Base-by-base conservation (phyloP, 2,329 filamentous ascomycete species). In the Hyphodiscus sp. region DNA sequence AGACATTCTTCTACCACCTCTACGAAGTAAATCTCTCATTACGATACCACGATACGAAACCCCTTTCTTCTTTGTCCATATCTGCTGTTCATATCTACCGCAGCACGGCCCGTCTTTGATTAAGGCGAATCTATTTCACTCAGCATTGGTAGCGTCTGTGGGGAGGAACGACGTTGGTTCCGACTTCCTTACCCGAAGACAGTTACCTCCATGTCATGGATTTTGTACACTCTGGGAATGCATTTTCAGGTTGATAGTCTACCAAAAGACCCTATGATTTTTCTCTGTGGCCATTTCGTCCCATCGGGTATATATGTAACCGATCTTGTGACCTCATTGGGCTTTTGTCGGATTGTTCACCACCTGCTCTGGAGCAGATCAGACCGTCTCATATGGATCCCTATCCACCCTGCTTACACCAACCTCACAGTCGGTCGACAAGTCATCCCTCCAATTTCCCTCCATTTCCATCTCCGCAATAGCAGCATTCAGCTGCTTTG, bases 371-470 rank as follows among this genome's bases (percentile, higher is more conserved):
- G 43, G 50, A 45, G 26, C 33, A 38, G 38, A 48, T 33, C 18
- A 38, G 18, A 89, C 77, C 55, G 96, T 87, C 49, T 86, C 85
- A 71, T 91, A 99, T 0, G 94, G 94, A 76, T 99, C 94, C 55
- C 82, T 78, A 71, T 99, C 94, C 44, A 77, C 77, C 68, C 87
- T 78, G 70, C 91, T 96, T 47, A 95, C 81, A 53, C 85, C 69
- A 15, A 97, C 84, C 52, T 59, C 50, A 53, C 61, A 70, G 20
- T 57, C 64, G 13, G 60, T 61, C 29, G 54, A 58, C 51, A 66
- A 60, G 20, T 58, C 60, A 30, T 67, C 44, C 23, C 69, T 61
- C 41, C 68, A 65, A 6, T 59, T 73, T 29, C 69, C 68, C 41
- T 76, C 69, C 8, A 77, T 68, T 48, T 72, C 66, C 81, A 82